Conservation (phyloP, 805 yeast genomes). For the Cephaloascus fragrans region DNA sequence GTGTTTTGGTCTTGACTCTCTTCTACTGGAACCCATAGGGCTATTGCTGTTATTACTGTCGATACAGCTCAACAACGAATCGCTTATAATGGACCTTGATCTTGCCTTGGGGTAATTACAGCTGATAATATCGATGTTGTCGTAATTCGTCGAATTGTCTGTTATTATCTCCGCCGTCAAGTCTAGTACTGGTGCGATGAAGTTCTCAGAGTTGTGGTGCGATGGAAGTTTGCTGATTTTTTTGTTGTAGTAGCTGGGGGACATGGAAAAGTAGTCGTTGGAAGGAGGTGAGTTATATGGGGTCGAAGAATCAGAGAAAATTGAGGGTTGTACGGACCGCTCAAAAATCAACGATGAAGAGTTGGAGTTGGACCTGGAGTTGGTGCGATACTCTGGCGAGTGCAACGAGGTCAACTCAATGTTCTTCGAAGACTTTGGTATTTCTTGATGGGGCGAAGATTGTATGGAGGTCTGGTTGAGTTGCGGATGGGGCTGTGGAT, state of each 20-base stretch:
- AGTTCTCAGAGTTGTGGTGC: neutral
- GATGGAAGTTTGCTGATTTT: neutral
- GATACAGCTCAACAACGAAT: conserved; percentile 10
- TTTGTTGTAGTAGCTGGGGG: too few species aligned
- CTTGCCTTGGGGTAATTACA: neutral
- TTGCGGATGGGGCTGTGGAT: too few species aligned
- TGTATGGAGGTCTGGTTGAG: too few species aligned
- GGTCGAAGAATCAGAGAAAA: neutral
- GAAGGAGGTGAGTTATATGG: too few species aligned
- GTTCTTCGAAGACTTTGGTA: too few species aligned
- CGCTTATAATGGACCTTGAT: neutral
- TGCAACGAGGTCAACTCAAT: too few species aligned
- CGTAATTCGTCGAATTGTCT: neutral
- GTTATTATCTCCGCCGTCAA: neutral
- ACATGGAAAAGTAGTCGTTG: neutral
- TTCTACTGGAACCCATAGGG: neutral
- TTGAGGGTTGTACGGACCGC: neutral
- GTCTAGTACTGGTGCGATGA: neutral
- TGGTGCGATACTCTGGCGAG: too few species aligned
- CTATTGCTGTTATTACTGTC: neutral
- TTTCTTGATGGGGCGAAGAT: too few species aligned
- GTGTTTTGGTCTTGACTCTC: neutral
- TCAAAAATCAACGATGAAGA: neutral
- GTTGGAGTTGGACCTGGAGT: neutral
- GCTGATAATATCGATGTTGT: neutral